Evolutionary conservation across 331 rosid genomes (phyloP).

Genomic region (Pyracantha coccinea): DNA sequence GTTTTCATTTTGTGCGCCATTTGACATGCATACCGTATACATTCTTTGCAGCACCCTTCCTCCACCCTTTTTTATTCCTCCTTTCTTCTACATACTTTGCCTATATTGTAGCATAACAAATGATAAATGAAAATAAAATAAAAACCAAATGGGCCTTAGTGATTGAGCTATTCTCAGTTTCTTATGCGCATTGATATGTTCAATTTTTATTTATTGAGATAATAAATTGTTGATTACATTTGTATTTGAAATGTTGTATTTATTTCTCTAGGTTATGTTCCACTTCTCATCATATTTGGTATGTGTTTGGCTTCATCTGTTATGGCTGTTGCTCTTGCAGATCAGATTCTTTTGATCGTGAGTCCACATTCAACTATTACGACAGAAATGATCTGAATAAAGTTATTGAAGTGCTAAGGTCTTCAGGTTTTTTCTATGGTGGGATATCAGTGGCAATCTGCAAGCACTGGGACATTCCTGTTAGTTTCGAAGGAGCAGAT

Average conservation of each 20-base stretch:
- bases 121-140: too few species aligned
- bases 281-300: constrained; percentile 14
- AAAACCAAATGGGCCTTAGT: background rate
- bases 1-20: background rate
- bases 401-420: constrained; percentile 64
- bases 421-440: constrained; percentile 42
- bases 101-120: too few species aligned
- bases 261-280: background rate
- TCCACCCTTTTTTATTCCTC: too few species aligned
- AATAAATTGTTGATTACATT: background rate
- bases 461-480: constrained; percentile 58
- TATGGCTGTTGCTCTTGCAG: constrained; percentile 48
- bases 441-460: constrained; percentile 53
- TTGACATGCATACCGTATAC: too few species aligned
- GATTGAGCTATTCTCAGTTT: background rate
- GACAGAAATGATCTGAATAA: constrained; percentile 58
- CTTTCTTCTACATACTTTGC: too few species aligned
- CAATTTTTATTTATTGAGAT: background rate
- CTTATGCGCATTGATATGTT: background rate
- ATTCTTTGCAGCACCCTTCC: too few species aligned
- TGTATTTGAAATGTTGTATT: background rate
- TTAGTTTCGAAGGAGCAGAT: constrained; percentile 26
- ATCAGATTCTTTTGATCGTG: constrained; percentile 58
- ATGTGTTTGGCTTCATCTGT: constrained; percentile 14
- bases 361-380: constrained; percentile 60